Percentiles rank a stretch among this genome's conserved stretches.
Conservation (phyloP, 805 yeast species). For the Helenozyma rhizophorensis region DNA sequence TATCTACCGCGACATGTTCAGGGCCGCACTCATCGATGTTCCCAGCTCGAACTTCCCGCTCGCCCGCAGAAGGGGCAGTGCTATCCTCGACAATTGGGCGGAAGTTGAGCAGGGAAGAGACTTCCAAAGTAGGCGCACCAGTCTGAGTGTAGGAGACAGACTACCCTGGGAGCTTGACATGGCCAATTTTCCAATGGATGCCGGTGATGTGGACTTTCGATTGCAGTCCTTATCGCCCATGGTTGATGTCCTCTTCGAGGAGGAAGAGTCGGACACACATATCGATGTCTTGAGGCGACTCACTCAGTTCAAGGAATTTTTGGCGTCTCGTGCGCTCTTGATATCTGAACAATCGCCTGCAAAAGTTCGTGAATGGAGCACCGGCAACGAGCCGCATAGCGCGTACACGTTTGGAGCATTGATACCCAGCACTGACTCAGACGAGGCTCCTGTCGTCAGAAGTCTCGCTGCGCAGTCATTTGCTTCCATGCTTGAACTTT, state of each 20-base stretch:
- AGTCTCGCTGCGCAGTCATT: constrained; percentile 14
- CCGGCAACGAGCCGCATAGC: not conserved
- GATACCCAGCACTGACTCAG: constrained; percentile 6
- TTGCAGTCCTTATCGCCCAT: constrained; percentile 8
- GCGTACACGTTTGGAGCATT: constrained; percentile 6
- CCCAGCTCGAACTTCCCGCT: no score
- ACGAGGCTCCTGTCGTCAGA: constrained; percentile 4
- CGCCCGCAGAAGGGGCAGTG: no score
- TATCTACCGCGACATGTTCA: no score
- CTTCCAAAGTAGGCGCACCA: constrained; percentile 4
- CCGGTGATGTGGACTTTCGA: constrained; percentile 1
- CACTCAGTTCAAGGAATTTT: constrained; percentile 6
- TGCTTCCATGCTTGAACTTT: constrained; percentile 13
- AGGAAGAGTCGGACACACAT: not conserved
- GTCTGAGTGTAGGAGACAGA: constrained; percentile 8
- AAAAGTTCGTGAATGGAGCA: not conserved
- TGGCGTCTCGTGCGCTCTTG: not conserved
- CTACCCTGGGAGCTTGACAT: constrained; percentile 1
- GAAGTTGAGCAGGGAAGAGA: constrained; percentile 15
- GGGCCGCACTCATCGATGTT: no score
- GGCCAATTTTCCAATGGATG: not conserved
- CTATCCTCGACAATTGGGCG: not conserved
- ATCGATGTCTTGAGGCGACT: constrained; percentile 1
- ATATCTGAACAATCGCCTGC: not conserved
- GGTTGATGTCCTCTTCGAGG: constrained; percentile 2